These are phyloP conservation scores for Oenanthe javanica DNA, from an alignment of 140 eudicot species.

Conservation along the genomic window DNA sequence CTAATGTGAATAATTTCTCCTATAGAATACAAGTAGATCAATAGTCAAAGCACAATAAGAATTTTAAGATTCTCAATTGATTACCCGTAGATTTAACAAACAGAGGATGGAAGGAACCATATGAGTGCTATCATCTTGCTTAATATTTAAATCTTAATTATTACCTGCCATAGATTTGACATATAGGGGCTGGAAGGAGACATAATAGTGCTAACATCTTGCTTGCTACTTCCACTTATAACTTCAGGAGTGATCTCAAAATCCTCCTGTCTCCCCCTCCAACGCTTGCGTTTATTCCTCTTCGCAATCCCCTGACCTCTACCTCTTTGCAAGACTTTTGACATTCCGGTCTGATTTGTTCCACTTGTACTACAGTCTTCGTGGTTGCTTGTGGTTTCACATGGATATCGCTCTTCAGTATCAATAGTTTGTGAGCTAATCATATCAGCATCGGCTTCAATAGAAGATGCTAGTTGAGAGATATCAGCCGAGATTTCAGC, in stretches of 20 bases:
- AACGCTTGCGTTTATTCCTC: conserved; percentile 82
- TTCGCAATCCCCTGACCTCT: conserved; percentile 46
- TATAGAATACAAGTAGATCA: conserved; percentile 23
- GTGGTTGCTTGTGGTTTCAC: conserved; percentile 38
- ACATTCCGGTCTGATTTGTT: conserved; percentile 34
- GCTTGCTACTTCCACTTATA: conserved; percentile 28
- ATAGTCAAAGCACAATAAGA: conserved; percentile 5
- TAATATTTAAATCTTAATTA: not conserved
- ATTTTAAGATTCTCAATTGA: not conserved
- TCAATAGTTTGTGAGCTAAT: conserved; percentile 38
- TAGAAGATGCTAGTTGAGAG: conserved; percentile 35
- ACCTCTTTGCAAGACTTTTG: conserved; percentile 44
- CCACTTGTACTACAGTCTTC: conserved; percentile 95
- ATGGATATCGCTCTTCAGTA: conserved; percentile 53
- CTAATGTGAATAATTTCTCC: conserved; percentile 38
- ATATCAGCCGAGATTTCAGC: conserved; percentile 31
- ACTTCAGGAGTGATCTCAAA: conserved; percentile 24
- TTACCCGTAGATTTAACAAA: conserved; percentile 33
- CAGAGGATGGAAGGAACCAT: conserved; percentile 13
- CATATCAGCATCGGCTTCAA: conserved; percentile 33
- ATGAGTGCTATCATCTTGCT: conserved; percentile 22
- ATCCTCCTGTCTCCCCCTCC: conserved; percentile 80
- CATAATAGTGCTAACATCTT: conserved; percentile 18
- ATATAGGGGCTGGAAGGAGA: conserved; percentile 19
- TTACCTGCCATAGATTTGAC: conserved; percentile 36